Evolutionary conservation across 805 yeast species (phyloP).

Genomic region (Starmerella khaoyaiensis): DNA sequence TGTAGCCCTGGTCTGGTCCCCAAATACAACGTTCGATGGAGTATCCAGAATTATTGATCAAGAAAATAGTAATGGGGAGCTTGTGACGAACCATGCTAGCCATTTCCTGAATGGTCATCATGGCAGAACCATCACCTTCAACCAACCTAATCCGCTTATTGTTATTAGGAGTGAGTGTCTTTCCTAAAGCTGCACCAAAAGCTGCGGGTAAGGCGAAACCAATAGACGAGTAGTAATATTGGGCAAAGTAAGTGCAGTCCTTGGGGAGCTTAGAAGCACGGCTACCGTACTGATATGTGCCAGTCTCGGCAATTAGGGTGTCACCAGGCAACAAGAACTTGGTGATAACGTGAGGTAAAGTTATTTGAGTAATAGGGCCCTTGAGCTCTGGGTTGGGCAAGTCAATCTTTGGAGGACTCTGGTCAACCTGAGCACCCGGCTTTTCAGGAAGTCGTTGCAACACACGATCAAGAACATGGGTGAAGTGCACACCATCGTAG

Average conservation of each 20-base stretch:
- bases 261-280: constrained; percentile 53
- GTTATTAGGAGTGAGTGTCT: constrained; percentile 22
- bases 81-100: constrained; percentile 48
- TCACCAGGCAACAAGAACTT: constrained; percentile 47
- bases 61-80: constrained; percentile 53
- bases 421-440: constrained; percentile 24
- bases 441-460: constrained; percentile 27
- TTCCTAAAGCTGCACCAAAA: constrained; percentile 67
- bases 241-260: constrained; percentile 38
- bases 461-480: constrained; percentile 38
- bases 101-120: constrained; percentile 82
- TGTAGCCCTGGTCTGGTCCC: constrained; percentile 65
- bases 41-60: constrained; percentile 78
- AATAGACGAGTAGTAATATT: constrained; percentile 69
- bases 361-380: constrained; percentile 30
- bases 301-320: constrained; percentile 66
- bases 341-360: constrained; percentile 33
- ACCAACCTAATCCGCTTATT: constrained; percentile 51
- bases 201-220: constrained; percentile 84
- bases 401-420: constrained; percentile 16
- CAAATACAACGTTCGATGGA: constrained; percentile 78
- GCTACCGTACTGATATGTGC: constrained; percentile 67
- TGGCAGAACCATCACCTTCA: constrained; percentile 92
- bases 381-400: constrained; percentile 23
- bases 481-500: constrained; percentile 36